Conservation (phyloP, 192 early-diverging fungal species). For the Umbelopsis isabellina region DNA sequence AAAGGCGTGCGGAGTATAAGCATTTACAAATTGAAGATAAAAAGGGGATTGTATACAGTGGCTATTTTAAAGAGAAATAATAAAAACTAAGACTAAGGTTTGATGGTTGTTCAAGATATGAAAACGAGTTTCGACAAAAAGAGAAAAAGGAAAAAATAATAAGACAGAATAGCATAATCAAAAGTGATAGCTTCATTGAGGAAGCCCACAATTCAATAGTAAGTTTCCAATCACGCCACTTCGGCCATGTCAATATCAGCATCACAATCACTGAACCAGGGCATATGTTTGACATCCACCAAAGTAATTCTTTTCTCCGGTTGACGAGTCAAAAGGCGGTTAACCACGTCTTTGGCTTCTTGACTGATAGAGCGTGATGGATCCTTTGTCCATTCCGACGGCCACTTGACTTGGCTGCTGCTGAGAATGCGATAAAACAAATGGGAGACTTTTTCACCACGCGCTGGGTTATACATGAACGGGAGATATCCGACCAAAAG, state of each 20-base stretch:
- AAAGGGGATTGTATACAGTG: conserved; percentile 6
- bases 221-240: too few relatives aligned
- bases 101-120: background rate
- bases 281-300: conserved; percentile 42
- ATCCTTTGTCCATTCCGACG: conserved; percentile 37
- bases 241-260: background rate
- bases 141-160: too few relatives aligned
- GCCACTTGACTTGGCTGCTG: conserved; percentile 65
- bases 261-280: conserved; percentile 48
- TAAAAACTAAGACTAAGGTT: background rate
- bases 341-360: conserved; percentile 56
- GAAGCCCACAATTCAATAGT: too few relatives aligned
- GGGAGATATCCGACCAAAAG: conserved; percentile 76
- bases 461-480: conserved; percentile 66
- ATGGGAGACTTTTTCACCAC: conserved; percentile 47
- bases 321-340: conserved; percentile 46
- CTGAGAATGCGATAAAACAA: conserved; percentile 65
- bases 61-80: conserved; percentile 6
- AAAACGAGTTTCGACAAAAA: background rate
- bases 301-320: conserved; percentile 49
- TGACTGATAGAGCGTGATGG: conserved; percentile 26
- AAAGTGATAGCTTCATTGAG: background rate
- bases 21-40: conserved; percentile 15
- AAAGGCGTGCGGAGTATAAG: background rate
- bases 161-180: background rate